phyloP scores from a whole-genome alignment of 2,329 filamentous ascomycete species.

The Sordariomycetes sp. region DNA sequence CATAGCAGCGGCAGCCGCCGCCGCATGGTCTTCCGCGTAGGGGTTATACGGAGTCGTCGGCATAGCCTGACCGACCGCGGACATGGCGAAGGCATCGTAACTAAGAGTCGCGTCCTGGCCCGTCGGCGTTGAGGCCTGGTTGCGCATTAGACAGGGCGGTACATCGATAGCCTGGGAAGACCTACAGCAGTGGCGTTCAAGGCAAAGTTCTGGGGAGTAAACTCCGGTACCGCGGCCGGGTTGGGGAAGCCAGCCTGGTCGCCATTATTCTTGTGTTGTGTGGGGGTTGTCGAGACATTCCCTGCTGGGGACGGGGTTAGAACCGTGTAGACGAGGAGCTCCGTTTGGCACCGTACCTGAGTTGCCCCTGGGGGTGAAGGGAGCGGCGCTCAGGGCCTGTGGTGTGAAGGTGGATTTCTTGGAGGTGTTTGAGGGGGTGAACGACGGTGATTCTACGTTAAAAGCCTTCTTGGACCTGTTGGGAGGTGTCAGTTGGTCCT shows the following conservation, averaged over 20 bases:
- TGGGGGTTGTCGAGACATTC: neutral
- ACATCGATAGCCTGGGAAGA: constrained; percentile 5
- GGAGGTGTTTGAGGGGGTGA: constrained; percentile 54
- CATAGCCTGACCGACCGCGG: constrained; percentile 36
- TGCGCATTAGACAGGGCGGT: neutral
- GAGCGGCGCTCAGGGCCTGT: constrained; percentile 77
- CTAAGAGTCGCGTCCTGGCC: constrained; percentile 15
- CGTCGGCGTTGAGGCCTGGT: neutral
- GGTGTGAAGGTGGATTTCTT: constrained; percentile 76
- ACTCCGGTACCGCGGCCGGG: constrained; percentile 42
- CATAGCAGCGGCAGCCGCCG: constrained; percentile 52
- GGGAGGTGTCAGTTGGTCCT: neutral
- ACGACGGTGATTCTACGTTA: constrained; percentile 93
- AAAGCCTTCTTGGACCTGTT: constrained; percentile 56
- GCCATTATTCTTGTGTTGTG: constrained; percentile 1
- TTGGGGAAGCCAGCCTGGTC: constrained; percentile 24
- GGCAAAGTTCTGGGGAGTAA: constrained; percentile 44
- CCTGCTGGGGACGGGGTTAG: neutral
- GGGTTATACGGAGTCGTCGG: constrained; percentile 51
- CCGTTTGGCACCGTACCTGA: constrained; percentile 18
- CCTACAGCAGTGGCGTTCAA: constrained; percentile 29
- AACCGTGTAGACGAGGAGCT: neutral
- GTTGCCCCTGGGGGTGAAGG: constrained; percentile 62
- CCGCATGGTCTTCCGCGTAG: constrained; percentile 60
- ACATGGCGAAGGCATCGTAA: constrained; percentile 54